Base-by-base conservation (phyloP, 2,329 filamentous ascomycete species). In the Pseudogymnoascus sp. region DNA sequence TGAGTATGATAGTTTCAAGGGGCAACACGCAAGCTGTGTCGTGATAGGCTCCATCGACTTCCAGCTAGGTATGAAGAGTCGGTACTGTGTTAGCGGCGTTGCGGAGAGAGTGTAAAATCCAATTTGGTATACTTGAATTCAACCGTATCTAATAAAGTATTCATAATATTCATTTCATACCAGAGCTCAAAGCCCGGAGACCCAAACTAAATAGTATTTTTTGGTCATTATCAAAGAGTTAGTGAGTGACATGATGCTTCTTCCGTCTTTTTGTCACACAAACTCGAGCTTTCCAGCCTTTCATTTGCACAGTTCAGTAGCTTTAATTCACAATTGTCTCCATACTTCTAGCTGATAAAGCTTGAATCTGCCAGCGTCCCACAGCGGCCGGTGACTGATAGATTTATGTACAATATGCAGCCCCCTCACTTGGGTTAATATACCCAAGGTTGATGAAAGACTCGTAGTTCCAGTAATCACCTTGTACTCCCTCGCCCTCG, bases 401-500 rank as follows among this genome's bases (percentile, higher is more conserved):
- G 18, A 21, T 18, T 42, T 25, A 42, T 25, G 18, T 13, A 12
- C 40, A 45, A 45, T 45, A 45, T 45, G 40, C 18, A 48, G 25
- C 21, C 42, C 42, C 42, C 12, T 48, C 42, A 27, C 25, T 48
- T 48, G 42, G 5, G 25, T 48, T 48, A 25, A 48, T 48, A 48
- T 48, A 48, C 25, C 40, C 21, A 27, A 48, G 42, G 10, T 48
- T 12, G 40, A 35, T 61, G 25, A 48, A 48, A 27, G 42, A 13
- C 10, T 48, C 21, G 21, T 60, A 61, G 36, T 39, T 64, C 63
- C 61, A 64, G 45, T 64, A 64, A 40, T 64, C 63, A 8, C 25
- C 37, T 10, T 52, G 55, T 15, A 58, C 45, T 9, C 65, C 65
- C 35, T 67, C 64, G 18, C 65, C 65, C 25, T 58, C 36, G 12